Evolutionary conservation across 768 basidiomycete species (phyloP).

Genomic region (Xerocomus spinulosus): DNA sequence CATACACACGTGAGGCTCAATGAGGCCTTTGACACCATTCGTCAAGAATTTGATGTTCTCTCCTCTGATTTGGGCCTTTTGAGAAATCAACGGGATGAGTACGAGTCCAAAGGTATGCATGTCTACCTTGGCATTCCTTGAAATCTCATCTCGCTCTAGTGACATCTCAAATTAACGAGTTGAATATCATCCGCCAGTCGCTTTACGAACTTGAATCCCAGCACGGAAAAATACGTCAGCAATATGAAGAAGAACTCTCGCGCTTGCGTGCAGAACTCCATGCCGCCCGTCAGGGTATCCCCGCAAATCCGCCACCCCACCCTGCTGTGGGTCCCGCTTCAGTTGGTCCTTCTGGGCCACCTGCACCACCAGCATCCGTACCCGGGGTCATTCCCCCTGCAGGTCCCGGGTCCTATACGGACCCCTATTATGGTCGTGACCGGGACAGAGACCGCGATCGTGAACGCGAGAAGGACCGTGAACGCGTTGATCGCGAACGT

Average conservation of each 20-base stretch:
- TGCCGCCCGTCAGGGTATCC: conserved; percentile 39
- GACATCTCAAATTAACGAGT: conserved; percentile 79
- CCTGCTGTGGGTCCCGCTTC: conserved; percentile 32
- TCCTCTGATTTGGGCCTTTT: conserved; percentile 61
- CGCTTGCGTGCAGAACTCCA: conserved; percentile 68
- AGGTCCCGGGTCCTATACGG: conserved; percentile 32
- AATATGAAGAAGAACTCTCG: conserved; percentile 81
- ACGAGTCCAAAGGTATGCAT: conserved; percentile 72
- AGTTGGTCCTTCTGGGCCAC: conserved; percentile 31
- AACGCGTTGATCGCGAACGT: conserved; percentile 35
- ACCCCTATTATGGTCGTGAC: conserved; percentile 37
- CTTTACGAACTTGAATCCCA: conserved; percentile 90
- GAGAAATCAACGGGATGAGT: conserved; percentile 81
- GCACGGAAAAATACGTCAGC: conserved; percentile 79
- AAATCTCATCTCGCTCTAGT: conserved; percentile 40
- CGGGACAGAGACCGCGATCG: conserved; percentile 38
- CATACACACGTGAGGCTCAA: conserved; percentile 50
- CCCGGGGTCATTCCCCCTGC: conserved; percentile 27
- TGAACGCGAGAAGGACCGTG: conserved; percentile 40
- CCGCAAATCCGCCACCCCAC: conserved; percentile 35
- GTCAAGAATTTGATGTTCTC: conserved; percentile 79
- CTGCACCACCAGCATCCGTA: conserved; percentile 29
- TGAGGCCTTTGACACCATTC: conserved; percentile 77
- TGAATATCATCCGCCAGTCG: conserved; percentile 83
- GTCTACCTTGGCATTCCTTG: neutral